A percentile compares a stretch with the other conserved stretches of the same genome.
Evolutionary conservation across 78 protist genomes (phyloP).

Genomic region (Dictyostelium purpureum): DNA sequence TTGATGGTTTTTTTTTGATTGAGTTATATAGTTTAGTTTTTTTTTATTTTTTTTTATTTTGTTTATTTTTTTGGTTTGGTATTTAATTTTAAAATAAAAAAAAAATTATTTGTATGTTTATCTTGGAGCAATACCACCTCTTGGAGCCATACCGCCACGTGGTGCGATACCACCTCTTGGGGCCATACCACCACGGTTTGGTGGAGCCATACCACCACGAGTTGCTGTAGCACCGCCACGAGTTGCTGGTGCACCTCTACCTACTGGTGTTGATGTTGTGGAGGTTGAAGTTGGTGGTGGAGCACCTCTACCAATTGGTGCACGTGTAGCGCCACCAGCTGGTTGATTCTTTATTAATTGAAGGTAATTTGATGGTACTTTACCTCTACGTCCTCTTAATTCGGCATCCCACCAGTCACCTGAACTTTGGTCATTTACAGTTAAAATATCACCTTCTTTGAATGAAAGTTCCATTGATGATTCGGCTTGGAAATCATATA

Average conservation of each 20-base stretch:
- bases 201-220: constrained; percentile 41
- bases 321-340: neutral
- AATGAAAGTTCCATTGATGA: constrained; percentile 77
- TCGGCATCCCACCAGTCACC: constrained; percentile 79
- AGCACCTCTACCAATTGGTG: constrained; percentile 7
- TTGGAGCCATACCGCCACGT: constrained; percentile 43
- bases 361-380: constrained; percentile 74
- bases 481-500: constrained; percentile 84
- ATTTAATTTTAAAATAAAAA: neutral
- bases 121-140: constrained; percentile 62
- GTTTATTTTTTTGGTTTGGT: neutral
- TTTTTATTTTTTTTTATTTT: neutral
- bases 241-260: constrained; percentile 47
- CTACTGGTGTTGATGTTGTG: constrained; percentile 8
- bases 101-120: neutral
- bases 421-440: constrained; percentile 30
- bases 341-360: constrained; percentile 12
- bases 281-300: constrained; percentile 6
- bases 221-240: constrained; percentile 35
- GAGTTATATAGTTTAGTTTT: neutral
- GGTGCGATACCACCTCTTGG: constrained; percentile 45
- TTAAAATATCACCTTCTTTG: constrained; percentile 77
- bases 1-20: neutral
- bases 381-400: constrained; percentile 58
- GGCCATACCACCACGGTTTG: constrained; percentile 23